A percentile compares a stretch with the other conserved stretches of the same genome.
Conservation (phyloP, 1,284 basidiomycete genomes). For the Tilletiaria anomala region DNA sequence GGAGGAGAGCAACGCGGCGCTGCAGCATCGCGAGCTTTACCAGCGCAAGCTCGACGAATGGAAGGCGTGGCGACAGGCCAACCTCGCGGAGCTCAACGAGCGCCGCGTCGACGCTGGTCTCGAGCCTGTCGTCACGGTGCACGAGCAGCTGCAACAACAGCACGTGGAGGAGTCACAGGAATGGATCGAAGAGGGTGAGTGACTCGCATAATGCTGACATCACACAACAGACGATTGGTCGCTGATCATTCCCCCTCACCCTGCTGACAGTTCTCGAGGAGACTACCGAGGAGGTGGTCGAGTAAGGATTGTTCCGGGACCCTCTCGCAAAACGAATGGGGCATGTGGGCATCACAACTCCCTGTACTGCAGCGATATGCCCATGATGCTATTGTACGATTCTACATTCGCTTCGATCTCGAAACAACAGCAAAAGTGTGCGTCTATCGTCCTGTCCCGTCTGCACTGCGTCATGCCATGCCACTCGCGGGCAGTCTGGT, state of each 20-base stretch:
- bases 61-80: conserved; percentile 67
- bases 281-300: conserved; percentile 6
- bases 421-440: too few species aligned
- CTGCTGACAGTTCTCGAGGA: conserved; percentile 6
- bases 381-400: too few species aligned
- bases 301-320: too few species aligned
- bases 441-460: too few species aligned
- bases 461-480: too few species aligned
- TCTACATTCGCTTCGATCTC: too few species aligned
- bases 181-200: conserved; percentile 34
- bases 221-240: neutral
- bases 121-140: conserved; percentile 4
- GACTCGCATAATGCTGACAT: neutral
- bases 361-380: too few species aligned
- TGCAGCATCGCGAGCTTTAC: conserved; percentile 79
- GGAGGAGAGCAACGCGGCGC: conserved; percentile 83
- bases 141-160: conserved; percentile 25
- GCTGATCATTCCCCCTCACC: neutral
- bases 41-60: conserved; percentile 91
- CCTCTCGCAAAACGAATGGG: too few species aligned
- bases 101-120: conserved; percentile 17
- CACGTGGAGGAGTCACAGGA: conserved; percentile 37
- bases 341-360: too few species aligned
- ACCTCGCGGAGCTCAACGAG: conserved; percentile 21
- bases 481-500: too few species aligned